Evolutionary conservation across 148 eudicot genomes (phyloP).

Genomic region (Diospyros lotus): DNA sequence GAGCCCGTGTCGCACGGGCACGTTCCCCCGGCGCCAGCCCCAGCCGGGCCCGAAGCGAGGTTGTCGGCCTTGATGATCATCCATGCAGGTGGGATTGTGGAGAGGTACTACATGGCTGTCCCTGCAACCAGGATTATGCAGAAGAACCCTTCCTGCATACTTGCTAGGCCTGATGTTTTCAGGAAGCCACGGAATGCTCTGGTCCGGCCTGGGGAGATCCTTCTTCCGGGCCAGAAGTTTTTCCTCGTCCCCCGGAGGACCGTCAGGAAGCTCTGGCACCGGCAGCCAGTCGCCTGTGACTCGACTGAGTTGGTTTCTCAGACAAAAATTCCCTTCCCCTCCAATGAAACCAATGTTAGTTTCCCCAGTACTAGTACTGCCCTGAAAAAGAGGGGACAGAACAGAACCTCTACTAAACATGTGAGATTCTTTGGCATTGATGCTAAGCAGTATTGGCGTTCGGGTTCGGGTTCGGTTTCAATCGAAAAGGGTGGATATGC

Average conservation of each 20-base stretch:
- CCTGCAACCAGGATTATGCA: constrained; percentile 33
- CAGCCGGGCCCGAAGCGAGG: not conserved
- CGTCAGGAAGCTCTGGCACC: constrained; percentile 26
- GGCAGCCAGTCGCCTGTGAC: too few relatives aligned
- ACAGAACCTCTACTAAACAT: not conserved
- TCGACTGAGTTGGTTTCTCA: too few relatives aligned
- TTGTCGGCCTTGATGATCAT: constrained; percentile 36
- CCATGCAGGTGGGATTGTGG: constrained; percentile 31
- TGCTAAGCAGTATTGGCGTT: not conserved
- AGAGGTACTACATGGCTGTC: constrained; percentile 39
- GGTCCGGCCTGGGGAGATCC: constrained; percentile 35
- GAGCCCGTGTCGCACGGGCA: not conserved
- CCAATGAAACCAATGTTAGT: not conserved
- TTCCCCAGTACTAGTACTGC: not conserved
- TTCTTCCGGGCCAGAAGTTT: constrained; percentile 35
- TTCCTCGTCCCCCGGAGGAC: constrained; percentile 27
- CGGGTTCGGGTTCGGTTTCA: not conserved
- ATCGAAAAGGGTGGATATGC: not conserved
- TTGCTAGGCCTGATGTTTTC: constrained; percentile 37
- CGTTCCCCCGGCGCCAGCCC: not conserved
- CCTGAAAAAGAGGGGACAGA: not conserved
- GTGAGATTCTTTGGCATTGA: constrained; percentile 24
- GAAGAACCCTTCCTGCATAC: constrained; percentile 28
- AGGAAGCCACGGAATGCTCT: constrained; percentile 37
- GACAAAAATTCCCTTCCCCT: not conserved